phyloP scores from a whole-genome alignment of 1,284 basidiomycete genomes.

The Cutaneotrichosporon sp. region DNA sequence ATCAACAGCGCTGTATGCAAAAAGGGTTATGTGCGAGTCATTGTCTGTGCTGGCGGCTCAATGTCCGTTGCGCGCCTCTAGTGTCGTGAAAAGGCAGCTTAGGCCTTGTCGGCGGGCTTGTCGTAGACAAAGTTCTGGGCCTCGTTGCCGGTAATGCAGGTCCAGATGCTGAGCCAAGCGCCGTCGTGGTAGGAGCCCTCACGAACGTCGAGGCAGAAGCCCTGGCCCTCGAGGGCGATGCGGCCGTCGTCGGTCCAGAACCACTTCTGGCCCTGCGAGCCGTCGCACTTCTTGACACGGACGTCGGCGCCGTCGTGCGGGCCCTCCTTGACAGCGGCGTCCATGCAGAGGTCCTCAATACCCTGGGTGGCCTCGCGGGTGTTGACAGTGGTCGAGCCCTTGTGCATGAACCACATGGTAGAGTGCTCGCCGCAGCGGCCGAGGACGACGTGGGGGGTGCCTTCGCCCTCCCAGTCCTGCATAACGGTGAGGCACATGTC shows the following conservation, averaged over 20 bases:
- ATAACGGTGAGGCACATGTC: neutral
- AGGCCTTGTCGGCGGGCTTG: too few species aligned
- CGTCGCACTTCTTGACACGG: neutral
- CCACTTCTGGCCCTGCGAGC: slow-evolving; percentile 3
- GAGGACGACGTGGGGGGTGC: neutral
- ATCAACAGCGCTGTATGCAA: too few species aligned
- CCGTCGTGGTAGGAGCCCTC: neutral
- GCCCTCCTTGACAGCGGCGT: neutral
- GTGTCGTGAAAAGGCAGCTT: too few species aligned
- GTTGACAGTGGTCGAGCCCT: neutral
- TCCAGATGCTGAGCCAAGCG: slow-evolving; percentile 20
- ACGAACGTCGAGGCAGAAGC: slow-evolving; percentile 11
- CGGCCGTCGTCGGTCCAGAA: slow-evolving; percentile 11
- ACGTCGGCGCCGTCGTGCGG: neutral
- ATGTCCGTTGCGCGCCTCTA: too few species aligned
- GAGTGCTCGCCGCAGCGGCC: neutral
- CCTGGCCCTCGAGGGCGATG: slow-evolving; percentile 5
- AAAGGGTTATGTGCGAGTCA: too few species aligned
- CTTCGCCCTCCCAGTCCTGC: neutral
- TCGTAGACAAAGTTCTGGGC: slow-evolving; percentile 19
- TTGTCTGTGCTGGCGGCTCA: too few species aligned
- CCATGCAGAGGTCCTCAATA: neutral
- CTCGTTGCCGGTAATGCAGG: slow-evolving; percentile 14
- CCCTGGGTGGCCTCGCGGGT: neutral
- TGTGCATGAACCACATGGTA: neutral